These are phyloP conservation scores for Saccharomyces hybrid DNA, from an alignment of 1,139 yeast genomes.

Conservation along the genomic window DNA sequence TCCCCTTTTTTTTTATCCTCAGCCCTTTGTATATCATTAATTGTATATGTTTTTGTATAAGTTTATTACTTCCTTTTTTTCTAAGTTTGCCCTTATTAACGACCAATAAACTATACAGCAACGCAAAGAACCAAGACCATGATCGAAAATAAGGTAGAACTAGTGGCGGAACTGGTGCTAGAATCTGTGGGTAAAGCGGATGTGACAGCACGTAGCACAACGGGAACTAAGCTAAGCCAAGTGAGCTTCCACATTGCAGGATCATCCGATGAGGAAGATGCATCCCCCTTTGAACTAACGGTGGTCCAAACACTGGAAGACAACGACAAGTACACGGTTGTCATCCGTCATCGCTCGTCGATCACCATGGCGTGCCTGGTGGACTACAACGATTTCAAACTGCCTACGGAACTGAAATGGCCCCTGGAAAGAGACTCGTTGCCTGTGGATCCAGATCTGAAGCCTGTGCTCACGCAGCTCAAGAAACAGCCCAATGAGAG, in stretches of 20 bases:
- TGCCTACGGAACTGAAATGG: background rate
- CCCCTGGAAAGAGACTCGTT: background rate
- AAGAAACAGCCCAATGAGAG: background rate
- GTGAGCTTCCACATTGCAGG: background rate
- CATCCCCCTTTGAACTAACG: background rate
- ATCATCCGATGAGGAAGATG: background rate
- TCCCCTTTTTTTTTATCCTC: background rate
- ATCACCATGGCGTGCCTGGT: background rate
- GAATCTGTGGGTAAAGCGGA: background rate
- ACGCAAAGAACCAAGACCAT: background rate
- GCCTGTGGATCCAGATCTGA: background rate
- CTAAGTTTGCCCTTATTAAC: background rate
- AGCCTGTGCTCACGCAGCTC: background rate
- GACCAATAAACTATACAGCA: background rate
- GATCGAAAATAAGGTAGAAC: background rate
- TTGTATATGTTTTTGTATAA: background rate
- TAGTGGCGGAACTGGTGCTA: background rate
- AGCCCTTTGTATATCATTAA: background rate
- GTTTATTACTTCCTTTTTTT: background rate
- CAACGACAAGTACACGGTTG: background rate
- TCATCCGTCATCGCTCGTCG: background rate
- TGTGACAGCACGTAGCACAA: background rate
- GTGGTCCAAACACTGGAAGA: background rate
- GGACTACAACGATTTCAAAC: background rate
- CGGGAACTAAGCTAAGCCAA: background rate